Evolutionary conservation across 148 eudicot species (phyloP), one percentile per base, ranked within the genome.

Genomic region (Heliosperma pusillum): DNA sequence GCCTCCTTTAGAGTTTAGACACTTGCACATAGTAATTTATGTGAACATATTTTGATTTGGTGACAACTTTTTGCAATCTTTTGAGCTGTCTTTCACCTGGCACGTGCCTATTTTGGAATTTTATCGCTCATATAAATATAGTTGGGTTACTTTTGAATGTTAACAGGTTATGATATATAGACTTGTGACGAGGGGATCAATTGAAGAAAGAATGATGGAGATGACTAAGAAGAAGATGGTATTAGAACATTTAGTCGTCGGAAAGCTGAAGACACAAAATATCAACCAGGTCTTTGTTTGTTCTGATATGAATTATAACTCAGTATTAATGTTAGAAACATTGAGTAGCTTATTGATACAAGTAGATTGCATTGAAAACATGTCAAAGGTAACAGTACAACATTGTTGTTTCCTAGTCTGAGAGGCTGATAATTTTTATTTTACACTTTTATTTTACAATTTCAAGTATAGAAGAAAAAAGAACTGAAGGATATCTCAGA

Each of bases 151-250:
- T 75, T 42, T 75, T 61, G 27, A 17, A 15, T 29, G 66, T 61
- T 66, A 79, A 73, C 86, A 96, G 99, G 99, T 96, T 55, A 96
- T 96, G 99, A 96, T 96, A 73, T 96, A 82, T 76, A 87, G 99
- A 76, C 97, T 96, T 33, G 80, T 96, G 85, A 86, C 92, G 50
- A 82, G 99, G 85, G 99, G 91, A 77, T 89, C 95, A 62, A 96
- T 96, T 80, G 99, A 96, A 79, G 99, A 96, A 85, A 87, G 97
- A 79, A 96, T 96, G 99, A 92, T 96, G 95, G 90, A 96, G 81
- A 82, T 96, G 97, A 92, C 99, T 8, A 96, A 92, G 86, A 92
- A 89, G 82, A 96, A 96, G 83, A 96, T 92, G 99, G 92, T 96
- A 68, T 84, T 92, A 79, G 99, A 96, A 83, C 99, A 96, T 89